Base-by-base conservation (phyloP, 768 basidiomycete species). In the Mrakia frigida region DNA sequence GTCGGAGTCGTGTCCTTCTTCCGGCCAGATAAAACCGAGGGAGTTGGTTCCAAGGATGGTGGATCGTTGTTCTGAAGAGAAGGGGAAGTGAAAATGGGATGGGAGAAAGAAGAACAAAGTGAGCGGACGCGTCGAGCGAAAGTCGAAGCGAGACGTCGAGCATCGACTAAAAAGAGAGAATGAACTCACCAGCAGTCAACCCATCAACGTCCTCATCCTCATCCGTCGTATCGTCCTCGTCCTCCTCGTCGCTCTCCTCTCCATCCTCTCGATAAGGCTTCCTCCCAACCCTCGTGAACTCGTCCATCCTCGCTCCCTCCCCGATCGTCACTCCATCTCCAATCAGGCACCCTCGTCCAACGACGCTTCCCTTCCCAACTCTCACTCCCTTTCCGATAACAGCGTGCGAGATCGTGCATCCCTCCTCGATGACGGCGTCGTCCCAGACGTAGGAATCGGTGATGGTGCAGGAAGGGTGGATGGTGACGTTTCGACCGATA, bases 401-500 rank as follows among this genome's bases (percentile, higher is more conserved):
- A 76, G 92, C 91, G 78, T 88, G 86, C 80, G 89, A 87, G 69
- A 98, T 85, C n/a, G 87, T 85, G 80, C 82, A 84, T 16, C 80
- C 79, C 14, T 80, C 80, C 16, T 82, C 84, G 41, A 84, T 82
- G 53, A 86, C 81, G 23, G 90, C 90, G 73, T 88, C 88, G 79
- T 94, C 92, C 81, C 94, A 94, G 65, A 98, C 86, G 80, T 94
- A 96, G 39, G 92, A 90, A 81, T 91, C 85, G 41, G 86, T 86
- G 75, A 99, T 87, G 76, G 88, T 84, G 31, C 89, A 88, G 13
- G 88, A 87, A 6, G 88, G 84, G 16, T 93, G 93, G 78, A 99
- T 89, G 70, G 84, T 84, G 80, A 92, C 93, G 76, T 88, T 86
- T 56, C 86, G 86, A 14, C 94, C 94, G 75, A 98, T 88, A 59